These are phyloP conservation scores for Scalesia atractyloides DNA, from an alignment of 129 eudicot species.

Conservation along the genomic window DNA sequence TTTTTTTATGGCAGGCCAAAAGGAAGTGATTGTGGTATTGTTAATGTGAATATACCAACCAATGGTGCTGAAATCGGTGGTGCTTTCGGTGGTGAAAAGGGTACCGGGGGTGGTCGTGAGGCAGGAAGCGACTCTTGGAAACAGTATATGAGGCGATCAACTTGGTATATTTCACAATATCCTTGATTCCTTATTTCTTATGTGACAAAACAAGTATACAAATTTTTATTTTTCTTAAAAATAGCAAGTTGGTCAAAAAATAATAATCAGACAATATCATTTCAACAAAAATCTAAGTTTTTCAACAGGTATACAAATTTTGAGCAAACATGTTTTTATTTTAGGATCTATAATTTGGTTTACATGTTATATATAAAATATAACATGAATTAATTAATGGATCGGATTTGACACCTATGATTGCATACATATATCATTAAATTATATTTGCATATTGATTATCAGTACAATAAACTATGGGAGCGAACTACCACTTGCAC, in stretches of 20 bases:
- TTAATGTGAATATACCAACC: constrained; percentile 93
- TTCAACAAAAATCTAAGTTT: too few species aligned
- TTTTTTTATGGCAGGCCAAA: constrained; percentile 57
- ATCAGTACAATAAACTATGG: constrained; percentile 90
- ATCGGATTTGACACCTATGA: not conserved
- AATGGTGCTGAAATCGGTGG: constrained; percentile 99
- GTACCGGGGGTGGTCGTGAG: constrained; percentile 98
- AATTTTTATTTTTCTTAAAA: too few species aligned
- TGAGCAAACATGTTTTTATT: not conserved
- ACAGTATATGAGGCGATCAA: constrained; percentile 98
- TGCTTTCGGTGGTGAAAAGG: constrained; percentile 99
- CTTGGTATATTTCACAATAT: constrained; percentile 58
- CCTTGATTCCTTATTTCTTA: not conserved
- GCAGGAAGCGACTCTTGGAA: constrained; percentile 99
- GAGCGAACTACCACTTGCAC: constrained; percentile 86
- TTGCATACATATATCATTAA: not conserved
- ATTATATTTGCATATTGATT: constrained; percentile 2
- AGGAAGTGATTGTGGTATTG: constrained; percentile 98
- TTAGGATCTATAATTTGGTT: too few species aligned
- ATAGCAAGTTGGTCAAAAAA: too few species aligned
- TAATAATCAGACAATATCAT: too few species aligned
- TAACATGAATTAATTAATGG: not conserved
- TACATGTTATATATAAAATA: too few species aligned
- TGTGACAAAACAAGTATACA: not conserved
- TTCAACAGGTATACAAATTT: not conserved